Base-by-base conservation (phyloP, 1,284 basidiomycete genomes). In the Xerocomus nothofagi region DNA sequence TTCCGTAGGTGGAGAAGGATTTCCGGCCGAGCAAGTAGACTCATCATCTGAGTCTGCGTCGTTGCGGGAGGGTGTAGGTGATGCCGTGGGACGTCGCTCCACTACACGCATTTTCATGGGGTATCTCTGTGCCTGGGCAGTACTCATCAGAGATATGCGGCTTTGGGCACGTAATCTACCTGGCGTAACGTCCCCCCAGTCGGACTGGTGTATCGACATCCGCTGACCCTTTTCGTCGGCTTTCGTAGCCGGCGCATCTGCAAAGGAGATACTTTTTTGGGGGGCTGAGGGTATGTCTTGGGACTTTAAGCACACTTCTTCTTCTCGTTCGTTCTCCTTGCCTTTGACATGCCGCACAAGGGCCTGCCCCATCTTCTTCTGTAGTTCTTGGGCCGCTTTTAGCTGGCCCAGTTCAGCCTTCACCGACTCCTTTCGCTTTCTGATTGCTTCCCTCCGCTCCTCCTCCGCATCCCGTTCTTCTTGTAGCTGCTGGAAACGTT, bases 281-380 rank as follows among this genome's bases (percentile, higher is more conserved):
- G 75, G 61, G 53, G 66, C 70, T 15, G 46, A 40, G 57, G 60
- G 37, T 40, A 42, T 47, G 51, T 44, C 37, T 32, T 54, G 55
- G 59, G 49, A 26, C 46, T 38, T 41, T 17, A 23, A 14, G 14
- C 17, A 9, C 9, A 27, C 40, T 7, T 40, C 53, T 46, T 74
- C 71, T 23, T 75, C 74, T 43, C 70, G 63, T 45, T 71, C 71
- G 18, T 69, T 70, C 39, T 73, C 72, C 41, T 66, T 60, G 50
- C 73, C 72, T 4, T 72, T 68, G 39, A 79, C 59, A 50, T 76
- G 77, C 44, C 67, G 66, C 33, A 89, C 54, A 33, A 90, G 71
- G 0, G 85, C 82, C 56, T 77, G 81, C 2, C 86, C 88, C 84
- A 90, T 87, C 68, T 81, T 86, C 71, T 81, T 86, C 63, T 88